Evolutionary conservation across 1,139 yeast genomes (phyloP), one percentile per base, ranked within the genome.

Genomic region (Pichia sp.): DNA sequence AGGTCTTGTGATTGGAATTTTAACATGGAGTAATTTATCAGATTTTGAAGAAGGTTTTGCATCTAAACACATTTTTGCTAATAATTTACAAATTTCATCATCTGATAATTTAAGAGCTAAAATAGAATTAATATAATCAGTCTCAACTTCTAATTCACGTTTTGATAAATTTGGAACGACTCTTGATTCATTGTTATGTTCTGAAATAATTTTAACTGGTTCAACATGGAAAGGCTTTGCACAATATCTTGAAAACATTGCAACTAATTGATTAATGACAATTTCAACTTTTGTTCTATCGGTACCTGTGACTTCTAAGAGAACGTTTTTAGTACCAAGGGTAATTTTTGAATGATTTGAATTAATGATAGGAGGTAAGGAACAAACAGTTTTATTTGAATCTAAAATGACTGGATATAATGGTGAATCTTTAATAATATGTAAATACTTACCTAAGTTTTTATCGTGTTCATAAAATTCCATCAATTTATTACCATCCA

Each of bases 311-410:
- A 90, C 81, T 61, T 95, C 99, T 63, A 95, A 83, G 72, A 93
- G 89, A 56, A 95, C 87, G 64, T 95, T 90, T 63, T 75, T 83
- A 56, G 99, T 91, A 57, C 88, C 77, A 60, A 90, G 71, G 34
- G 95, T 77, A 63, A 95, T 89, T 73, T 95, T 95, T 53, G 96
- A 86, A 66, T 79, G 88, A 66, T 95, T 85, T 41, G 96, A 86
- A 74, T 95, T 95, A 74, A 95, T 95, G 67, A 95, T 87, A 59
- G 99, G 99, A 48, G 99, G 99, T 74, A 95, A 72, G 14, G 98
- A 91, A 63, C 95, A 84, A 53, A 95, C 96, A 16, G 80, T 78
- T 66, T 86, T 79, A 48, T 83, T 77, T 51, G 85, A 72, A 70
- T 93, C 99, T 62, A 84, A 78, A 65, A 93, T 87, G 45, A 90